Evolutionary conservation across 129 eudicot genomes (phyloP).

Genomic region (Flaveria sonorensis): DNA sequence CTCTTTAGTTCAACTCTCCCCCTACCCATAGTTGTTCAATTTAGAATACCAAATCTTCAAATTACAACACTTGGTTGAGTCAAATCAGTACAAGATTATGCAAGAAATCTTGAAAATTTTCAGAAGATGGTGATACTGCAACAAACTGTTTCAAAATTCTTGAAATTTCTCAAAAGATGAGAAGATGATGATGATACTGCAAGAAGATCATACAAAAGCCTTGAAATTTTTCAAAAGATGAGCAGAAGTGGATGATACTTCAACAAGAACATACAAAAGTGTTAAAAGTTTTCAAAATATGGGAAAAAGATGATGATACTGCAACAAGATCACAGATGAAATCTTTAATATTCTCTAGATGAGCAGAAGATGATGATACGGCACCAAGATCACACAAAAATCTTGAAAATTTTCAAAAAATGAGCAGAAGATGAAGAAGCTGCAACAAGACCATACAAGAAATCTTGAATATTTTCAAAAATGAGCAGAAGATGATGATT

Average conservation of each 20-base stretch:
- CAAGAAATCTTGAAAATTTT: background rate
- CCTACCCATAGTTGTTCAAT: slow-evolving; percentile 44
- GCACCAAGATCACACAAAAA: background rate
- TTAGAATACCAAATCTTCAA: background rate
- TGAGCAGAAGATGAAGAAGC: background rate
- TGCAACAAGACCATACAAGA: background rate
- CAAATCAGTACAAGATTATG: background rate
- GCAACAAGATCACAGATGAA: no score
- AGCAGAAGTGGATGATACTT: no score
- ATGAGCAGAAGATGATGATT: no score
- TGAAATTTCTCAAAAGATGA: no score
- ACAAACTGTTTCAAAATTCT: no score
- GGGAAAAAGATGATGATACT: no score
- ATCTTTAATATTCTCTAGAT: no score
- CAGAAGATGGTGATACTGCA: no score
- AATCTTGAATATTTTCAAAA: background rate
- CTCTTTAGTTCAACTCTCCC: slow-evolving; percentile 58
- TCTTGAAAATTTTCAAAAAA: no score
- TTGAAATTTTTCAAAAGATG: no score
- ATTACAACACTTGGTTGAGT: slow-evolving; percentile 1
- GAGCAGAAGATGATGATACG: background rate
- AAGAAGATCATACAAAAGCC: background rate
- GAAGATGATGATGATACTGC: background rate
- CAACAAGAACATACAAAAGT: no score
- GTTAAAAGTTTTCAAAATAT: no score